phyloP scores from a whole-genome alignment of 768 basidiomycete species.

The Kwoniella heveanensis region DNA sequence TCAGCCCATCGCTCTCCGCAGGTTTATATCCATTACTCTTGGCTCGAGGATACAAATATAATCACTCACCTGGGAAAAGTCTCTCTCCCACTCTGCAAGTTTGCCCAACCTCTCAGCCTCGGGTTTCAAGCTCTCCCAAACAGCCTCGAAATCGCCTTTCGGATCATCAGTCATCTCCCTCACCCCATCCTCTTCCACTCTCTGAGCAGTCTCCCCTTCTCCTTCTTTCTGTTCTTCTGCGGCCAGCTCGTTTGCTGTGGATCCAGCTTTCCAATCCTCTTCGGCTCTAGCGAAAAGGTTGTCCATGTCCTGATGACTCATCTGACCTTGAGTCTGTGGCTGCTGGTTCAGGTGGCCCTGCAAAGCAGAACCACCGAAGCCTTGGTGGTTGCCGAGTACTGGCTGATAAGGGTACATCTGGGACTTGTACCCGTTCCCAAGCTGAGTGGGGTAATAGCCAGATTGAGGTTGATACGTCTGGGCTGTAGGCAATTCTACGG shows the following conservation, averaged over 20 bases:
- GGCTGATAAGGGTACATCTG: background rate
- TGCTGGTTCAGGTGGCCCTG: background rate
- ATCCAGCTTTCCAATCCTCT: conserved; percentile 41
- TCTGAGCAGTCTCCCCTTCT: conserved; percentile 1
- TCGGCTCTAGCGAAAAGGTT: conserved; percentile 24
- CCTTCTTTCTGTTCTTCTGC: conserved; percentile 3
- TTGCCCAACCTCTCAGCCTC: conserved; percentile 51
- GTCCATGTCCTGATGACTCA: conserved; percentile 20
- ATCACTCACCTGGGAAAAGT: conserved; percentile 51
- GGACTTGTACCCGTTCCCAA: background rate
- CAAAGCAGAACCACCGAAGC: background rate
- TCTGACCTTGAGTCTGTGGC: background rate
- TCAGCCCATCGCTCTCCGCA: no score
- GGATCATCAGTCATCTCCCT: conserved; percentile 32
- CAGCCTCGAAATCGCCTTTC: conserved; percentile 51
- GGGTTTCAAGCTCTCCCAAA: conserved; percentile 54
- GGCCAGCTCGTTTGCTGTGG: conserved; percentile 24
- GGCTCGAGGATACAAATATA: no score
- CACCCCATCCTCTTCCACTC: conserved; percentile 7
- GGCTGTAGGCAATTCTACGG: conserved; percentile 42
- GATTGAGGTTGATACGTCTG: background rate
- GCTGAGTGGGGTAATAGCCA: background rate
- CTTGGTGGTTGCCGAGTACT: background rate
- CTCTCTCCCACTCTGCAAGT: conserved; percentile 54
- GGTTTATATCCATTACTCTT: no score